Evolutionary conservation across 306 rosid genomes (phyloP).

Genomic region (Ziziphus jujuba): DNA sequence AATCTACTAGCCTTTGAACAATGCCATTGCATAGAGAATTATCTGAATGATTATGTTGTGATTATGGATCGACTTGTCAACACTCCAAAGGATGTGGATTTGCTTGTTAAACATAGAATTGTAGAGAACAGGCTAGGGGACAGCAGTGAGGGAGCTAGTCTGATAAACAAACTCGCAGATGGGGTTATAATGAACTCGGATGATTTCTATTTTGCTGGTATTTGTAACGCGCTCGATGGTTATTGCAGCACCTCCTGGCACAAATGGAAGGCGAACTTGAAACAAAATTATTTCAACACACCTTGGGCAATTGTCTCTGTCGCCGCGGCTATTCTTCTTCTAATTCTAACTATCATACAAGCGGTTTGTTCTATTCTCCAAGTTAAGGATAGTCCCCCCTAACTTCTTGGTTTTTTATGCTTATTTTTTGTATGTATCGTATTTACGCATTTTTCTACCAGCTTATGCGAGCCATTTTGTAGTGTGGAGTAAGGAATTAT

Average conservation of each 20-base stretch:
- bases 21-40: too few species aligned
- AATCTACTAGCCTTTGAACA: too few species aligned
- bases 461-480: too few species aligned
- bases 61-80: slow-evolving; percentile 19
- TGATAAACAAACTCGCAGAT: background rate
- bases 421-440: too few species aligned
- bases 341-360: slow-evolving; percentile 10
- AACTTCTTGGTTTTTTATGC: too few species aligned
- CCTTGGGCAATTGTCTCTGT: slow-evolving; percentile 23
- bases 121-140: background rate
- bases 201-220: background rate
- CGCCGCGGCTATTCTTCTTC: background rate
- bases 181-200: background rate
- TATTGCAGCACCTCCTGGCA: background rate
- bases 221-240: background rate
- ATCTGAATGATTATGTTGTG: too few species aligned
- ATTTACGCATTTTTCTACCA: too few species aligned
- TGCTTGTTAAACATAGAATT: slow-evolving; percentile 16
- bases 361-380: background rate
- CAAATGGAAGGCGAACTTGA: slow-evolving; percentile 17
- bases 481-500: too few species aligned
- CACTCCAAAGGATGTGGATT: background rate
- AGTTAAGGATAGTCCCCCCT: background rate
- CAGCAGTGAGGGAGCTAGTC: background rate
- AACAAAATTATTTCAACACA: slow-evolving; percentile 8